Evolutionary conservation across 192 early-diverging fungal genomes (phyloP), one percentile per base, ranked within the genome.

Genomic region (Oehlia diaphana): DNA sequence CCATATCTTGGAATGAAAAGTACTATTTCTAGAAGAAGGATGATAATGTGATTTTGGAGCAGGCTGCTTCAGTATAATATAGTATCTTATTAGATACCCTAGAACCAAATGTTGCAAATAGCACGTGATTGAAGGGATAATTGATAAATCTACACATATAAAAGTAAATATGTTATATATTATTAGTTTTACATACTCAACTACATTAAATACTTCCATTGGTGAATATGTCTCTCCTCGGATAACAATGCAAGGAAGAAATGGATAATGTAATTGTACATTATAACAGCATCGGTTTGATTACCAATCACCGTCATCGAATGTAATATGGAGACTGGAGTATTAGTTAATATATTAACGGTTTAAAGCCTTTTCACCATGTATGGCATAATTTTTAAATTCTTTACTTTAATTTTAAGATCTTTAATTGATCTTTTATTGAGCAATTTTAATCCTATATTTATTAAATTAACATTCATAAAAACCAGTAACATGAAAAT

Each of bases 201-300:
- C 83, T 50, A 99, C 89, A 35, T 89, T 87, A 86, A 95, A 96
- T 47, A 97, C 87, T 87, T 99, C 96, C 85, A 99, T 92, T 53
- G 97, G 97, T 49, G 97, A 82, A 72, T 90, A 89, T n/a, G 86
- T 82, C 70, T 90, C 89, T 65, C 90, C 89, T 35, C 88, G 83
- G 31, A 95, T 93, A 21, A 93, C 91, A 31, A 95, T 88, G 47
- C 92, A 93, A 4, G 96, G 97, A 77, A 98, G 83, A 73, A 92
- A 90, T 5, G 96, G 92, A 78, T 91, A 98, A 63, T 82, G 79
- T 44, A 99, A 84, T 3, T 77, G 82, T 58, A 86, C 87, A 83
- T 90, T 90, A 83, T 97, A 97, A 3, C 35, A 37, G 4, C 93
- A 50, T 82, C 85, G 50, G 81, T 91, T 31, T 69, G 67, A n/a